Evolutionary conservation across 768 basidiomycete species (phyloP).

Genomic region (Lactarius deliciosus): DNA sequence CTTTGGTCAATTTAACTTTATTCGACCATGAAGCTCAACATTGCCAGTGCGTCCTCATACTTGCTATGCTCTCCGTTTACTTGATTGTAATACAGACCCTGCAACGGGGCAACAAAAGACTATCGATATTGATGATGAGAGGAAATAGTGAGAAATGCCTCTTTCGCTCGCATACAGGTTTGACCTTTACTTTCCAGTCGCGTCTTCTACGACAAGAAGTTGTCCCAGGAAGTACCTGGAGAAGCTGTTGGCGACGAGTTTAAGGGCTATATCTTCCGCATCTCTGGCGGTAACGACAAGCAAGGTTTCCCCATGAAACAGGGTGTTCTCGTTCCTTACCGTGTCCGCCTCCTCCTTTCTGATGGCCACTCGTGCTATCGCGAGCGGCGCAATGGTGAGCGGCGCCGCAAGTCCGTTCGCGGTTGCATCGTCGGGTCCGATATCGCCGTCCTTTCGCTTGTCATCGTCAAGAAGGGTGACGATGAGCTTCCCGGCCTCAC

Average conservation of each 20-base stretch:
- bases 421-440: constrained; percentile 98
- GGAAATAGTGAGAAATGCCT: constrained; percentile 57
- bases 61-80: neutral
- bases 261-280: constrained; percentile 94
- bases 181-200: constrained; percentile 52
- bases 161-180: constrained; percentile 4
- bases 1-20: constrained; percentile 5
- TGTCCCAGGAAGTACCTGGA: constrained; percentile 89
- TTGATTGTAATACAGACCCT: constrained; percentile 59
- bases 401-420: constrained; percentile 98
- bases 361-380: constrained; percentile 99
- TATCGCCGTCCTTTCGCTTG: constrained; percentile 89
- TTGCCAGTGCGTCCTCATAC: constrained; percentile 71
- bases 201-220: constrained; percentile 96
- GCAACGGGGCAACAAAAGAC: constrained; percentile 98
- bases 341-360: constrained; percentile 89
- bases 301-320: constrained; percentile 99
- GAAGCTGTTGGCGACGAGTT: constrained; percentile 94
- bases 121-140: constrained; percentile 92
- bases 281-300: constrained; percentile 98
- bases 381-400: constrained; percentile 86
- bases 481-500: constrained; percentile 87
- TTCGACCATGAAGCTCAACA: constrained; percentile 91
- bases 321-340: constrained; percentile 92
- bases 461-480: constrained; percentile 97